phyloP scores from a whole-genome alignment of 495 filamentous ascomycete genomes.

The Annulohypoxylon bovei region DNA sequence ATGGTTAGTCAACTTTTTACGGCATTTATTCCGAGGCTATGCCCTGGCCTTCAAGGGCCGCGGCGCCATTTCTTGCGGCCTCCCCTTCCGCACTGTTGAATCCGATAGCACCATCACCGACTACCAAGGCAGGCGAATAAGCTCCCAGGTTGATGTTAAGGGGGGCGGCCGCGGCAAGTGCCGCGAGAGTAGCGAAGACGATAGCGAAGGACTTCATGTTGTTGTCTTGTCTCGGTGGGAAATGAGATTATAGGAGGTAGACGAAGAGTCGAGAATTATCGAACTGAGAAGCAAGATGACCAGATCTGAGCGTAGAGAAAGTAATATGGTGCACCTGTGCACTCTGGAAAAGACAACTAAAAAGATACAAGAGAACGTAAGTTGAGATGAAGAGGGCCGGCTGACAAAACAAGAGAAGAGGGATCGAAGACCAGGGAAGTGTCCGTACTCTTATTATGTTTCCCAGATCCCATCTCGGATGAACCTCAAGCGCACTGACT shows the following conservation, averaged over 20 bases:
- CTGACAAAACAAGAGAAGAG: constrained; percentile 8
- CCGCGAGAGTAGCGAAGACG: constrained; percentile 29
- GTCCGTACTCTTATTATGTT: constrained; percentile 23
- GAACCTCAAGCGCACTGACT: constrained; percentile 4
- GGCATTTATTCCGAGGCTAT: constrained; percentile 25
- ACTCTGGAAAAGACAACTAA: constrained; percentile 22
- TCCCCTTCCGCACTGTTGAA: constrained; percentile 55
- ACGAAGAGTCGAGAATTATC: not conserved
- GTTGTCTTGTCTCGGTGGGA: not conserved
- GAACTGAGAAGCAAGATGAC: constrained; percentile 13
- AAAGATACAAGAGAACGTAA: constrained; percentile 17
- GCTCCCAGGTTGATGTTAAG: constrained; percentile 69
- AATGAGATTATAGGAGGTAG: not conserved
- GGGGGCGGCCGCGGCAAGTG: constrained; percentile 49
- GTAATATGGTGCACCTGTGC: constrained; percentile 42
- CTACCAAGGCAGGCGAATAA: constrained; percentile 67
- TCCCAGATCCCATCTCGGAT: constrained; percentile 18
- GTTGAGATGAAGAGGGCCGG: constrained; percentile 20
- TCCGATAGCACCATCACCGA: constrained; percentile 67
- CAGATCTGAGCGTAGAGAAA: not conserved
- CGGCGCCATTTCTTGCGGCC: constrained; percentile 37
- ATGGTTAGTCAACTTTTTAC: not conserved
- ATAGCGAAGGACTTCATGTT: constrained; percentile 42
- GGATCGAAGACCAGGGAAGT: constrained; percentile 3
- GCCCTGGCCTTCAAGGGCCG: constrained; percentile 10